These are phyloP conservation scores for Thelonectria discophora DNA, from an alignment of 2,329 filamentous ascomycete species.

Conservation along the genomic window DNA sequence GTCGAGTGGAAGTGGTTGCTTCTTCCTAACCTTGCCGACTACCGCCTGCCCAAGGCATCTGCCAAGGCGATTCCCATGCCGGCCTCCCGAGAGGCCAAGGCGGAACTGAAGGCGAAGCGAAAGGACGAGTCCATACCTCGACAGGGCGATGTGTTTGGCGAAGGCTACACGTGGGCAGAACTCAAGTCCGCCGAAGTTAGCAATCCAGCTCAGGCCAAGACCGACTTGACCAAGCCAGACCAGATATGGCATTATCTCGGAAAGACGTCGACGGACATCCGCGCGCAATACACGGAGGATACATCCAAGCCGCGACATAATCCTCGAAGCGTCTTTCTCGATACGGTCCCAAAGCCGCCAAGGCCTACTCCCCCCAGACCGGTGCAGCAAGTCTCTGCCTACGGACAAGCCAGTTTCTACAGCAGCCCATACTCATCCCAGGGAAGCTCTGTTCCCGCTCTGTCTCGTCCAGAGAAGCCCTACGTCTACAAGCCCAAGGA, in stretches of 20 bases:
- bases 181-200: constrained; percentile 71
- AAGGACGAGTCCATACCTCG: constrained; percentile 68
- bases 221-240: constrained; percentile 76
- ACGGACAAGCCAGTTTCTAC: constrained; percentile 35
- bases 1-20: constrained; percentile 87
- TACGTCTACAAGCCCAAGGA: constrained; percentile 63
- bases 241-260: constrained; percentile 92
- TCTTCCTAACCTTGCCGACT: constrained; percentile 75
- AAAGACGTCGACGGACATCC: constrained; percentile 85
- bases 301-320: constrained; percentile 68
- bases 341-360: constrained; percentile 68
- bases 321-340: constrained; percentile 75
- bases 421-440: constrained; percentile 16
- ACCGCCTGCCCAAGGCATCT: constrained; percentile 77
- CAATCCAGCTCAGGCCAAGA: constrained; percentile 70
- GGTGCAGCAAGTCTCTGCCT: constrained; percentile 38
- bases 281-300: constrained; percentile 89
- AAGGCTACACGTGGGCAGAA: constrained; percentile 79
- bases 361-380: constrained; percentile 47
- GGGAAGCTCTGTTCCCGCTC: background rate
- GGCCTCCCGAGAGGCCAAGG: constrained; percentile 67
- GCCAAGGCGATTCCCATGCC: constrained; percentile 77
- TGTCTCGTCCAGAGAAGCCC: constrained; percentile 52
- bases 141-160: constrained; percentile 72
- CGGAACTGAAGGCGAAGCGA: constrained; percentile 74